Evolutionary conservation across 176 grass and related monocot genomes (phyloP).

Genomic region (Zea luxurians): DNA sequence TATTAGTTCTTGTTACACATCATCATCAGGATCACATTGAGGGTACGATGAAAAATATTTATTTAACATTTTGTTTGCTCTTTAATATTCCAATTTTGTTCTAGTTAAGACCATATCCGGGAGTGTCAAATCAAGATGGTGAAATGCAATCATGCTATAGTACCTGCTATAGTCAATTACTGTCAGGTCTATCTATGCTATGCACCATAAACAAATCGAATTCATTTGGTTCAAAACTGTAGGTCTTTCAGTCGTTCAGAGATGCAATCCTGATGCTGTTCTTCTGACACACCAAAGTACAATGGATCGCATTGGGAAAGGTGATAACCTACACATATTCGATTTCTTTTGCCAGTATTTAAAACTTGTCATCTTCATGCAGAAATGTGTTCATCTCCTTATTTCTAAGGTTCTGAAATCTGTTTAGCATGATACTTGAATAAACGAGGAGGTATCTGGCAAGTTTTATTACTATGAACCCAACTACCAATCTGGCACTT

Average conservation of each 20-base stretch:
- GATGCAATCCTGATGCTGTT: conserved; percentile 72
- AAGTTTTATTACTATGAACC: not conserved
- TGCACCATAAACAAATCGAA: conserved; percentile 11
- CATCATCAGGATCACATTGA: conserved; percentile 91
- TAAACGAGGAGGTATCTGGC: not conserved
- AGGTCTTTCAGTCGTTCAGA: conserved; percentile 90
- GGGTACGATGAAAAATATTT: conserved; percentile 51
- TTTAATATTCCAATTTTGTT: conserved; percentile 1
- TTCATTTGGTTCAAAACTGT: conserved; percentile 22
- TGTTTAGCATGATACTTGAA: conserved; percentile 18
- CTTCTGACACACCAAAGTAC: conserved; percentile 86
- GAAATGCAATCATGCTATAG: not conserved
- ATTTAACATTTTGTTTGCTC: not conserved
- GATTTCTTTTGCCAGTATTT: not conserved
- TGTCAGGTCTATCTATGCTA: conserved; percentile 14
- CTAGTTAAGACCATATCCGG: conserved; percentile 11
- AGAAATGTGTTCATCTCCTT: conserved; percentile 23
- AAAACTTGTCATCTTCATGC: not conserved
- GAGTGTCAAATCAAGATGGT: not conserved
- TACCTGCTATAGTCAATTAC: conserved; percentile 5
- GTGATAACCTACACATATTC: conserved; percentile 30
- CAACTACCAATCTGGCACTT: not conserved
- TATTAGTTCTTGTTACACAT: conserved; percentile 91
- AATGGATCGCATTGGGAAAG: conserved; percentile 64
- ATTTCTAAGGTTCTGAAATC: not conserved